These are phyloP conservation scores for Tricholoma sp. DNA, from an alignment of 768 basidiomycete species.

Conservation along the genomic window DNA sequence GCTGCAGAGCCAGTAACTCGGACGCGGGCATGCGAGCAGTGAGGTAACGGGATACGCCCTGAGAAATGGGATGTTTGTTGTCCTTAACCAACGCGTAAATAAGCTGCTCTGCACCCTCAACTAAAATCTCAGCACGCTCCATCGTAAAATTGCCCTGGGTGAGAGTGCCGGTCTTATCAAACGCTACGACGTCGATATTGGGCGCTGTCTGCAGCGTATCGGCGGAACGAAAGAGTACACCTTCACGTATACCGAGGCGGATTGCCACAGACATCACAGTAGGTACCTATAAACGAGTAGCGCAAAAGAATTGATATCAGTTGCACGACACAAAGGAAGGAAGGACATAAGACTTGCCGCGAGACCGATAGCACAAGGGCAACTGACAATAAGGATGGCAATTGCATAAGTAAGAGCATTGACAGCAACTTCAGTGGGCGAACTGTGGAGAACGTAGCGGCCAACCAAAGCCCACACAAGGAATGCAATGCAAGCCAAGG, in stretches of 20 bases:
- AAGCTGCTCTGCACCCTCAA: conserved; percentile 13
- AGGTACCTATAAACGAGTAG: conserved; percentile 16
- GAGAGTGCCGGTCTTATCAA: conserved; percentile 62
- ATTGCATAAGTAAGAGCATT: conserved; percentile 46
- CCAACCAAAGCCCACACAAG: conserved; percentile 32
- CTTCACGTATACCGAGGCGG: conserved; percentile 12
- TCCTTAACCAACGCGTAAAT: conserved; percentile 26
- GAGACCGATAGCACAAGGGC: conserved; percentile 41
- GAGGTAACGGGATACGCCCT: conserved; percentile 28
- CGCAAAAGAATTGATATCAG: background rate
- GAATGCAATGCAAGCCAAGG: conserved; percentile 31
- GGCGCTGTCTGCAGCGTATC: conserved; percentile 40
- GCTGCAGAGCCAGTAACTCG: background rate
- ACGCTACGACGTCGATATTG: conserved; percentile 39
- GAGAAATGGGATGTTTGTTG: conserved; percentile 31
- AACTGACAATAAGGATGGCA: conserved; percentile 46
- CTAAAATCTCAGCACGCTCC: conserved; percentile 24
- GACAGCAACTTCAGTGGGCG: conserved; percentile 20
- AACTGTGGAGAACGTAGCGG: conserved; percentile 19
- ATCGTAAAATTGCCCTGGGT: conserved; percentile 38
- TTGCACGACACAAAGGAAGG: background rate
- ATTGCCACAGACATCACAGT: conserved; percentile 17
- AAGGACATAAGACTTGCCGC: conserved; percentile 27
- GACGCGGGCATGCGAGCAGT: background rate
- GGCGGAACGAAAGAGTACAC: conserved; percentile 29